Conservation (phyloP, 1,284 basidiomycete genomes). For the Moesziomyces parantarcticus region DNA sequence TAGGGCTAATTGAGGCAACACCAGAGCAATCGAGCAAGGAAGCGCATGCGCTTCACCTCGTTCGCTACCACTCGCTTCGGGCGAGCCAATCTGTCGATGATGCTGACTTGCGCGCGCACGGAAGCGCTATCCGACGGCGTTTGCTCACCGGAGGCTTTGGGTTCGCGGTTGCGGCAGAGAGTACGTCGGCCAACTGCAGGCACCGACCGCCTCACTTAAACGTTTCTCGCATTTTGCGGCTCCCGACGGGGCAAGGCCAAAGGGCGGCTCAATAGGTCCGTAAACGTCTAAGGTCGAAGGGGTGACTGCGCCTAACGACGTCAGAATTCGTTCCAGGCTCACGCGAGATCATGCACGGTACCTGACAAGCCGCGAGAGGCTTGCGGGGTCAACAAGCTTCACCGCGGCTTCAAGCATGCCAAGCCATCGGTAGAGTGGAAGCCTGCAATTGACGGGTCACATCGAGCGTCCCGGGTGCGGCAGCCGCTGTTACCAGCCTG, state of each 20-base stretch:
- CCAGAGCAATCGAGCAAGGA: not conserved
- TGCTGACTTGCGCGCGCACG: conserved; percentile 18
- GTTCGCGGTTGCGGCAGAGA: no score
- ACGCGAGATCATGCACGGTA: not conserved
- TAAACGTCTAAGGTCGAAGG: not conserved
- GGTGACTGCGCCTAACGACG: conserved; percentile 8
- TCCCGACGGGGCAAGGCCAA: not conserved
- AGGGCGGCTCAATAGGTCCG: not conserved
- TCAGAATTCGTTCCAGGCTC: conserved; percentile 3
- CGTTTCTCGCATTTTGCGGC: not conserved
- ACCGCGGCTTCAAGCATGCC: not conserved
- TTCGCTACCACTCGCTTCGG: conserved; percentile 2
- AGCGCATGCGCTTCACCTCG: not conserved
- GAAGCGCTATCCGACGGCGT: conserved; percentile 1
- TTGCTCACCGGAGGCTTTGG: no score
- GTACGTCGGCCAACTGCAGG: not conserved
- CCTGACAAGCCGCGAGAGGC: conserved; percentile 3
- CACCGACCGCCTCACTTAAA: not conserved
- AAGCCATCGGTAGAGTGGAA: conserved; percentile 1
- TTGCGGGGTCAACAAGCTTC: conserved; percentile 3
- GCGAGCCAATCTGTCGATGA: conserved; percentile 1
- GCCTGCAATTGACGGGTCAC: not conserved
- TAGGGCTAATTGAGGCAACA: not conserved
- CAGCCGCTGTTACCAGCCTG: conserved; percentile 2
- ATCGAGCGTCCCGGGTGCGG: not conserved